Conservation (phyloP, 495 filamentous ascomycete species). For the Trichoderma orchidacearum region DNA sequence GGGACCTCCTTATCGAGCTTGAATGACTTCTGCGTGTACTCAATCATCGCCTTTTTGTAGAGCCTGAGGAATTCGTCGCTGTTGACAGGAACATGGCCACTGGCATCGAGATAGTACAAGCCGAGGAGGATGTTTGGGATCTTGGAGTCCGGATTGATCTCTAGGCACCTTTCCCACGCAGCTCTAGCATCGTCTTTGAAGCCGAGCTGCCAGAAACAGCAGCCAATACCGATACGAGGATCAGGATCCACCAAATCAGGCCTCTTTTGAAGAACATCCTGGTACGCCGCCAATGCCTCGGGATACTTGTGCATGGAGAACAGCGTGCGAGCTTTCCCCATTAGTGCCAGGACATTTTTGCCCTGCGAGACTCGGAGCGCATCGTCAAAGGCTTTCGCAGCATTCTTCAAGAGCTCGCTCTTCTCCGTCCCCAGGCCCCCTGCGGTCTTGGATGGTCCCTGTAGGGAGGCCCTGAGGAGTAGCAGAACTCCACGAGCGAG, state of each 20-base stretch:
- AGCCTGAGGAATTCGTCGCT: constrained; percentile 60
- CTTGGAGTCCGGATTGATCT: constrained; percentile 81
- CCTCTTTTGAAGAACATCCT: constrained; percentile 69
- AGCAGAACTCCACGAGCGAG: constrained; percentile 85
- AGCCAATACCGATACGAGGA: constrained; percentile 86
- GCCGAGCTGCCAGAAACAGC: constrained; percentile 89
- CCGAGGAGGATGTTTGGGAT: constrained; percentile 82
- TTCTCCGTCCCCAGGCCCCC: constrained; percentile 61
- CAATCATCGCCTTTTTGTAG: constrained; percentile 87
- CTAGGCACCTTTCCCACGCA: constrained; percentile 79
- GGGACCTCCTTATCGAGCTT: constrained; percentile 91
- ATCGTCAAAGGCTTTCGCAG: constrained; percentile 86
- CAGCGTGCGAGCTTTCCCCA: constrained; percentile 73
- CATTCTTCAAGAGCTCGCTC: constrained; percentile 63
- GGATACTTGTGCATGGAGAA: constrained; percentile 73
- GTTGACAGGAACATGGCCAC: constrained; percentile 62
- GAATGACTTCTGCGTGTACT: constrained; percentile 87
- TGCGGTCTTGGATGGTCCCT: constrained; percentile 54
- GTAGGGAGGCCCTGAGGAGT: constrained; percentile 74
- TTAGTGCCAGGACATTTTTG: constrained; percentile 76
- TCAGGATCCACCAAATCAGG: constrained; percentile 89
- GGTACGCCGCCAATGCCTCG: constrained; percentile 72
- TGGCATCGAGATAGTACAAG: constrained; percentile 73
- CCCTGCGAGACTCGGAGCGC: constrained; percentile 69
- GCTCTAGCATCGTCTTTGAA: constrained; percentile 81